These are phyloP conservation scores for Neurospora sp. DNA, from an alignment of 2,329 filamentous ascomycete species.

Conservation along the genomic window DNA sequence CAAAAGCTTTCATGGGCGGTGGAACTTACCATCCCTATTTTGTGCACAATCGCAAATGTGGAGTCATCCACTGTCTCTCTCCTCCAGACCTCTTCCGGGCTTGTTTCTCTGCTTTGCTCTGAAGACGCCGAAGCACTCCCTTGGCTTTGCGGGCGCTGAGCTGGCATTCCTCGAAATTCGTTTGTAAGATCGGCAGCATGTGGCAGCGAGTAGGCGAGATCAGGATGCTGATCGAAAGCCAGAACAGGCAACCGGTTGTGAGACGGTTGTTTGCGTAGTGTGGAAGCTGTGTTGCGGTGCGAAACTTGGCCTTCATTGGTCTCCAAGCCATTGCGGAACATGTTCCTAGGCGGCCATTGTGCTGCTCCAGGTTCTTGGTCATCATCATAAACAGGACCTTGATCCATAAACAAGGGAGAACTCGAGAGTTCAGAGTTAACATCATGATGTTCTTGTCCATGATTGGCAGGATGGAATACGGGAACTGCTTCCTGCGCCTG, in stretches of 20 bases:
- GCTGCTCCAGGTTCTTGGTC: not conserved
- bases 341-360: not conserved
- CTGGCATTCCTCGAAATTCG: not conserved
- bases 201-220: not conserved
- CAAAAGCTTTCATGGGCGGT: not conserved
- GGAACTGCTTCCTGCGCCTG: not conserved
- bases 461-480: not conserved
- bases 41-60: conserved; percentile 6
- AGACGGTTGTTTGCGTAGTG: not conserved
- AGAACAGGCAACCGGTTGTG: not conserved
- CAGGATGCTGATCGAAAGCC: not conserved
- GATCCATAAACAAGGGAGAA: not conserved
- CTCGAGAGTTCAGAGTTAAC: not conserved
- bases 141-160: not conserved
- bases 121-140: not conserved
- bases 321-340: not conserved
- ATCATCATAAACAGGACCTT: not conserved
- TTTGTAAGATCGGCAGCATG: not conserved
- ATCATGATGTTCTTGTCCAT: not conserved
- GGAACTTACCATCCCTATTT: conserved; percentile 9
- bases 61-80: conserved; percentile 6
- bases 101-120: not conserved
- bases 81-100: conserved; percentile 5
- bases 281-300: not conserved
- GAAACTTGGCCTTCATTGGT: not conserved